A percentile compares a stretch with the other conserved stretches of the same genome.
Evolutionary conservation across 148 eudicot genomes (phyloP).

Genomic region (Rhododendron williamsianum): DNA sequence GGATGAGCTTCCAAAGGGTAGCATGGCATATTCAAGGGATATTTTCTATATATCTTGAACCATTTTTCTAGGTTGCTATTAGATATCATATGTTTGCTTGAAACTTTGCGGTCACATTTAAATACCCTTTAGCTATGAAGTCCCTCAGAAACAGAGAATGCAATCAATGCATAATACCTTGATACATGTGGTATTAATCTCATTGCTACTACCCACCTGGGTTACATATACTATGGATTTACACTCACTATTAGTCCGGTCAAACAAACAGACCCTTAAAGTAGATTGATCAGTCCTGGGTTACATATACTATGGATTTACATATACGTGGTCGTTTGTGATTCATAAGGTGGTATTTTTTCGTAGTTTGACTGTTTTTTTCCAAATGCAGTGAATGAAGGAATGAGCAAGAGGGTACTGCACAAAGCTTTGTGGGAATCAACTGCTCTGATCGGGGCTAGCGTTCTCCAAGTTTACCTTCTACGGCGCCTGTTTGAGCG

Average conservation of each 20-base stretch:
- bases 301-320: too few species aligned
- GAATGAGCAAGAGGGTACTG: constrained; percentile 73
- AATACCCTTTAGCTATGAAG: neutral
- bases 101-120: neutral
- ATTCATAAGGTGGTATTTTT: neutral
- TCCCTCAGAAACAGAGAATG: neutral
- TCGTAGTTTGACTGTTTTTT: neutral
- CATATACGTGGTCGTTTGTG: neutral
- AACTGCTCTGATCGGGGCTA: constrained; percentile 58
- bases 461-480: constrained; percentile 76
- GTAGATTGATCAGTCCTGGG: neutral
- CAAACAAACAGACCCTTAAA: neutral
- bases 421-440: constrained; percentile 80
- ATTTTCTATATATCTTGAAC: neutral
- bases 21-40: neutral
- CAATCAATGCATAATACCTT: neutral
- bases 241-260: neutral
- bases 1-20: neutral
- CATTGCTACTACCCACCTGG: neutral
- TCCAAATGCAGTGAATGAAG: constrained; percentile 65
- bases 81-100: neutral
- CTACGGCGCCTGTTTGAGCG: constrained; percentile 68
- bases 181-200: neutral
- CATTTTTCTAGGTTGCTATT: neutral
- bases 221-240: neutral